Conservation (phyloP, 139 green algal species). For the Micromonas pusilla region DNA sequence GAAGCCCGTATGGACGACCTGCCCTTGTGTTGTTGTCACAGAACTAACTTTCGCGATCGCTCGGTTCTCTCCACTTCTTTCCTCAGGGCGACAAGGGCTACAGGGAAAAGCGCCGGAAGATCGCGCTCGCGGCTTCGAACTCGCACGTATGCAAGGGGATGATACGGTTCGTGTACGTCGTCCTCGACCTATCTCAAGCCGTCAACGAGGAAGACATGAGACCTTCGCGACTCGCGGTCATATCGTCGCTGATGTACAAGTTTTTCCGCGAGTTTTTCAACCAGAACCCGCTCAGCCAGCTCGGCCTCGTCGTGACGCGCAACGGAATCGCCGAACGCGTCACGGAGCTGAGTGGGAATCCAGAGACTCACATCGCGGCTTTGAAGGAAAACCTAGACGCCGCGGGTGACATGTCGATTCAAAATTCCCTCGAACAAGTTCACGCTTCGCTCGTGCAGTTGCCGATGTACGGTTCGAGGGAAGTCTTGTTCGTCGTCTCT, state of each 20-base stretch:
- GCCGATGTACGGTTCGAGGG: conserved; percentile 81
- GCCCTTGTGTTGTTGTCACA: too few species aligned
- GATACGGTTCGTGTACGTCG: conserved; percentile 23
- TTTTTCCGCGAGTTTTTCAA: conserved; percentile 89
- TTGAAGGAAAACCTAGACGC: conserved; percentile 27
- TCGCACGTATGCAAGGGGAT: neutral
- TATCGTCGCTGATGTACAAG: neutral
- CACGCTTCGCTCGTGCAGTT: conserved; percentile 50
- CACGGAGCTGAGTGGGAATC: conserved; percentile 39
- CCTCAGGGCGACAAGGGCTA: neutral
- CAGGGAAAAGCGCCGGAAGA: conserved; percentile 14
- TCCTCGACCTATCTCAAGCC: conserved; percentile 6
- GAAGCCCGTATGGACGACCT: too few species aligned
- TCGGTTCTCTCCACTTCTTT: too few species aligned
- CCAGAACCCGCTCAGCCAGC: conserved; percentile 84
- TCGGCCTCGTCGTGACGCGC: conserved; percentile 74
- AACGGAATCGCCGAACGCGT: conserved; percentile 63
- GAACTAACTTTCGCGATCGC: too few species aligned
- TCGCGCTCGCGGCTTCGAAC: neutral
- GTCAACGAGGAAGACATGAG: conserved; percentile 18
- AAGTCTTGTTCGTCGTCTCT: conserved; percentile 78
- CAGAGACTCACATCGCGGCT: conserved; percentile 38
- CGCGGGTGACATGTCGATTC: conserved; percentile 9
- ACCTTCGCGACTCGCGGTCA: conserved; percentile 5
- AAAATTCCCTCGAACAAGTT: conserved; percentile 14